Base-by-base conservation (phyloP, 139 green algal genomes). In the Micromonas pusilla region DNA sequence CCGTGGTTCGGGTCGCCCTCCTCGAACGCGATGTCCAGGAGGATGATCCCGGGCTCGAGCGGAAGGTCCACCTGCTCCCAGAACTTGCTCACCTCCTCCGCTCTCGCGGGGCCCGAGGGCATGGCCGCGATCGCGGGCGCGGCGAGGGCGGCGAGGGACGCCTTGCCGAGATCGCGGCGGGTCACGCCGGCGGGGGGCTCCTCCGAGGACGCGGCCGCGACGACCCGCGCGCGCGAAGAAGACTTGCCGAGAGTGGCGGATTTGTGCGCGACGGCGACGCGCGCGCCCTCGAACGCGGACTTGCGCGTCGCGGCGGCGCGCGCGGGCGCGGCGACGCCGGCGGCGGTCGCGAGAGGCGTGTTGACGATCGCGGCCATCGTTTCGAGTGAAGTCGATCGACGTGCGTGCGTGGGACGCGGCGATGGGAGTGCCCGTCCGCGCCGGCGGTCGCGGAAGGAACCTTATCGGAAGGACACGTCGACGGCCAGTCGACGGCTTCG, bases 11-110 rank as follows among this genome's bases (percentile, higher is more conserved):
- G 89, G 70, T 98, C 89, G 21, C 81, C 84, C 3, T 82, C 86
- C 5, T 88, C 91, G 84, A 99, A 99, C 2, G 87, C 93, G 52
- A 98, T 91, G 82, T 99, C 95, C 66, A 98, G 86, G 70, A 99
- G 84, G 65, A 99, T 93, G 2, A 98, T 86, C n/a, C 88, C 92
- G 52, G 89, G 88, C 25, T 97, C 90, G 0, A 99, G 21, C 0
- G 92, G 92, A 32, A 99, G 81, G 1, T 92, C 74, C 19, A 96
- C 87, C 82, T 91, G 52, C 67, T 88, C 84, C 84, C 84, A 88
- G 28, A 83, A 76, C 28, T 76, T 53, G 25, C 16, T 36, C 34
- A 52, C 62, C n/a, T 36, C 62, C 62, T 57, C 45, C 9, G 45
- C 45, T 16, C 16, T 57, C 5, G 62, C n/a, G 26, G 62, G 26